Evolutionary conservation across 2,329 filamentous ascomycete species (phyloP).

Genomic region (Coniochaeta ligniaria): DNA sequence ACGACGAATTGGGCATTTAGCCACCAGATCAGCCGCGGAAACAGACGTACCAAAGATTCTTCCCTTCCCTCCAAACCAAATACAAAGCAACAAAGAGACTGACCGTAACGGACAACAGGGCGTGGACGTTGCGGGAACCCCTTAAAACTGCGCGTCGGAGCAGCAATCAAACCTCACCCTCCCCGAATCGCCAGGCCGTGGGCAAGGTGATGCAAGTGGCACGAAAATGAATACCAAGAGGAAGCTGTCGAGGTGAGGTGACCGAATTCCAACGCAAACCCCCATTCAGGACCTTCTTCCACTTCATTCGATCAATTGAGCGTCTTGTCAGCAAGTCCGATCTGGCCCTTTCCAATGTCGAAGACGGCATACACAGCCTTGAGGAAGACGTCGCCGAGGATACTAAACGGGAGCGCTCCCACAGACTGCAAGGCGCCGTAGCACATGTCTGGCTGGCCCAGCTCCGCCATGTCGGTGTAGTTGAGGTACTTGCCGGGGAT

Average conservation of each 20-base stretch:
- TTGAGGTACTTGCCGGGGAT: constrained; percentile 43
- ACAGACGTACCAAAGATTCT: neutral
- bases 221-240: neutral
- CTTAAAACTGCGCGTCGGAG: neutral
- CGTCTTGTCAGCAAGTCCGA: constrained; percentile 40
- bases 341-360: constrained; percentile 40
- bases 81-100: neutral
- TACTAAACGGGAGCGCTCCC: constrained; percentile 41
- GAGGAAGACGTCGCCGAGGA: constrained; percentile 73
- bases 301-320: neutral
- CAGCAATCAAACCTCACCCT: neutral
- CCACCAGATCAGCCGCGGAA: neutral
- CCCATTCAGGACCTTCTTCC: neutral
- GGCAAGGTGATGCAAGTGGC: neutral
- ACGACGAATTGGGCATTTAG: neutral
- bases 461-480: constrained; percentile 39
- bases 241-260: neutral
- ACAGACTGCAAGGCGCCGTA: constrained; percentile 68
- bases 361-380: constrained; percentile 73
- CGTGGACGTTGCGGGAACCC: neutral
- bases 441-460: constrained; percentile 46
- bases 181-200: neutral
- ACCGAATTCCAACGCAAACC: neutral
- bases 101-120: neutral
- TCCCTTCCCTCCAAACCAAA: neutral